Evolutionary conservation across 192 early-diverging fungal genomes (phyloP).

Genomic region (Backusella circina): DNA sequence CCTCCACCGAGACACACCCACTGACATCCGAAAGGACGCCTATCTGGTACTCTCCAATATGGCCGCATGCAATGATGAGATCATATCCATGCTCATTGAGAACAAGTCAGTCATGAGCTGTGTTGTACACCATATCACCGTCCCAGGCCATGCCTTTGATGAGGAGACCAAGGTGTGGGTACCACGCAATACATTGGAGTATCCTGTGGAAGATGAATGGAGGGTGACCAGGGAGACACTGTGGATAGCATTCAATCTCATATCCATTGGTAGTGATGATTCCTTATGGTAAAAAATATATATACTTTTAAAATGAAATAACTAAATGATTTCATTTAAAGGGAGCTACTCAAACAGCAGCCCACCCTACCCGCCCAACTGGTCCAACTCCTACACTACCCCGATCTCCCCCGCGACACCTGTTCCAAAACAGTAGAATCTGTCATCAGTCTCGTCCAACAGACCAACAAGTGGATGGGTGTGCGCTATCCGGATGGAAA

Average conservation of each 20-base stretch:
- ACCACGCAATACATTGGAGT: not conserved
- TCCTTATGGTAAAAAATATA: slow-evolving; percentile 17
- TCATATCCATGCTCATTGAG: slow-evolving; percentile 15
- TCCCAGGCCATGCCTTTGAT: slow-evolving; percentile 6
- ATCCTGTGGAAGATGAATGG: slow-evolving; percentile 29
- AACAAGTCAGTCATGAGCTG: slow-evolving; percentile 12
- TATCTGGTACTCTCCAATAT: slow-evolving; percentile 29
- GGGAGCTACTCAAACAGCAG: slow-evolving; percentile 14
- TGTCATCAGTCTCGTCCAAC: slow-evolving; percentile 22
- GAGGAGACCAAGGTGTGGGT: not conserved
- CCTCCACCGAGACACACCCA: not conserved
- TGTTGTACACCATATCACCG: slow-evolving; percentile 14
- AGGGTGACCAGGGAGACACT: slow-evolving; percentile 28
- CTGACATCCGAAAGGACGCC: slow-evolving; percentile 22
- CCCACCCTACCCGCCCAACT: slow-evolving; percentile 9
- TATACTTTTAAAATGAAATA: not conserved
- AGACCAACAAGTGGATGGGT: slow-evolving; percentile 18
- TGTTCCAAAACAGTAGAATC: slow-evolving; percentile 20
- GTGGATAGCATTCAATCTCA: slow-evolving; percentile 27
- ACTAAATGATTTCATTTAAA: not conserved
- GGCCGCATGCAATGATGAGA: slow-evolving; percentile 10
- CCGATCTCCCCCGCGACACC: not conserved
- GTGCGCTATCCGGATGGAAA: not conserved
- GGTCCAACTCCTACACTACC: not conserved
- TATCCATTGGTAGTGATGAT: slow-evolving; percentile 13